Percentiles rank a stretch among this genome's conserved stretches.
phyloP scores from a whole-genome alignment of 176 grass and related monocot species.

The Rhynchospora tenuis region DNA sequence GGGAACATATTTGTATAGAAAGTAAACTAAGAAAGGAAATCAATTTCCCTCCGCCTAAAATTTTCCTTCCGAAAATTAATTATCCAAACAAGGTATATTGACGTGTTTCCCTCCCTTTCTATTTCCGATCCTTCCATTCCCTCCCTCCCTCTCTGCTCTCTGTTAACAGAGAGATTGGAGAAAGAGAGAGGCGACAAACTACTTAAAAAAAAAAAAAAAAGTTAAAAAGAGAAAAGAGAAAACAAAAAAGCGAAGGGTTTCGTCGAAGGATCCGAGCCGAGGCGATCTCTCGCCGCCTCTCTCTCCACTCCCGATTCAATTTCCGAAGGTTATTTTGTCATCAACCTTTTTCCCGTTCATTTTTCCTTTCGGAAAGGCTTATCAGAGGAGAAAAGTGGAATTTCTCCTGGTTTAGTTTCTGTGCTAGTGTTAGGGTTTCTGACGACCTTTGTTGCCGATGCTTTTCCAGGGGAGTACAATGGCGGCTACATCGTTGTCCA shows the following conservation, averaged over 20 bases:
- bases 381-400: background rate
- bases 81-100: no score
- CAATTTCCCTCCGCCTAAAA: no score
- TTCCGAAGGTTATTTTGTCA: background rate
- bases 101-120: no score
- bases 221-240: background rate
- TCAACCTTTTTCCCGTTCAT: background rate
- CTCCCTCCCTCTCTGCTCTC: no score
- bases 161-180: background rate
- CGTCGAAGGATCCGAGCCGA: constrained; percentile 14
- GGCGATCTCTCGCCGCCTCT: background rate
- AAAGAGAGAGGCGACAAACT: background rate
- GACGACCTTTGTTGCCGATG: background rate
- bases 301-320: background rate
- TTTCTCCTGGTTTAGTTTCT: background rate
- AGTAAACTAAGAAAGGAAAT: no score
- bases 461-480: constrained; percentile 4
- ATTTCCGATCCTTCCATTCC: no score
- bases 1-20: no score
- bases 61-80: no score
- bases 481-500: constrained; percentile 22
- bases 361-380: background rate
- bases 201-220: background rate
- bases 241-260: background rate
- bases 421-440: constrained; percentile 22